Base-by-base conservation (phyloP, 2,329 filamentous ascomycete genomes). In the Hymenoscyphus scutula region DNA sequence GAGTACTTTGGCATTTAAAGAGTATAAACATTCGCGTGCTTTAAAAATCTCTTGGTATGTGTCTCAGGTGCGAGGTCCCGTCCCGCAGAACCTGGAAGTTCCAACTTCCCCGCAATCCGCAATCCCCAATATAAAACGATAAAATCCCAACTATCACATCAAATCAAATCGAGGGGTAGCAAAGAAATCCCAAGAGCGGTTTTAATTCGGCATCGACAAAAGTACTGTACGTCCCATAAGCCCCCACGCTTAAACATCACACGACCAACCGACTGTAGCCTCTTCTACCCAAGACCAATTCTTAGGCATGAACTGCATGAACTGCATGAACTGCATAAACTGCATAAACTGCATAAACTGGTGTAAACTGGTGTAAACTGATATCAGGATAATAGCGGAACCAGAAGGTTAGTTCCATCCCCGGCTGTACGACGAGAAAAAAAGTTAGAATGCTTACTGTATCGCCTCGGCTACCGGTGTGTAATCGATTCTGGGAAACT, bases 381-480 rank as follows among this genome's bases (percentile, higher is more conserved):
- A 51, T 23, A 15, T 10, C 4, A 25, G 45, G 23, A 51, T 23
- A 11, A 51, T 25, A 48, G 19, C 10, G n/a, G 41, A 23, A 48
- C 5, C 25, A 51, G 19, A 51, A 51, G 19, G 23, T 23, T 32
- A 25, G 45, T 8, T 19, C 41, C 41, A 8, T 10, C 5, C 19
- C 7, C n/a, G 41, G 45, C 25, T 51, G 6, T 7, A 51, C 45
- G 8, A 51, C 19, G 13, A 25, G 13, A 51, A 25, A 23, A 8
- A 23, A 51, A 29, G 23, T 51, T 51, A 51, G 19, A 51, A 51
- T 51, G 45, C 45, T 51, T 51, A 51, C 45, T 51, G 45, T 51
- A 23, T 51, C 10, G 45, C n/a, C 19, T 51, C 45, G 45, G 45
- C 19, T 5, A 23, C 45, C 45, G 11, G 8, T 51, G 25, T 51